Evolutionary conservation across 73 alveolate species (phyloP).

Genomic region (Tetrahymena malaccensis): DNA sequence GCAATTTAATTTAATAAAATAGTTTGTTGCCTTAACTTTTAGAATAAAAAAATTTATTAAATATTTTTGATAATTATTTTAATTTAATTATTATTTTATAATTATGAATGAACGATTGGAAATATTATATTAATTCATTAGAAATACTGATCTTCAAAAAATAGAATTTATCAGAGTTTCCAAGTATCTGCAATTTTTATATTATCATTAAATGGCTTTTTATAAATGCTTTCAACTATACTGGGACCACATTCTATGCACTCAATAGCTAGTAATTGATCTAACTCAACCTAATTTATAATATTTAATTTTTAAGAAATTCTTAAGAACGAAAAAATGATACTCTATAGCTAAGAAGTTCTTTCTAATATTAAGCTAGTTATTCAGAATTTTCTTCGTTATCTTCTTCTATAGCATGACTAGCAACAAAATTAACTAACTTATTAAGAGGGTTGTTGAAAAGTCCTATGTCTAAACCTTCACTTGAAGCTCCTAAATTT

Average conservation of each 20-base stretch:
- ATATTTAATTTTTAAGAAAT: background rate
- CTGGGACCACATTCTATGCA: background rate
- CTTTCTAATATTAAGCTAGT: background rate
- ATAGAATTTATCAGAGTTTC: background rate
- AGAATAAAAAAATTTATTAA: too few species aligned
- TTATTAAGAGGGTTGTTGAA: background rate
- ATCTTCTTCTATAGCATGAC: background rate
- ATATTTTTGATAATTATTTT: too few species aligned
- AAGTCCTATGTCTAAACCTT: background rate
- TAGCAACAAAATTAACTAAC: background rate
- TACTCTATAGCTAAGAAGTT: background rate
- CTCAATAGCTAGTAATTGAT: background rate
- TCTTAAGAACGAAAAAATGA: background rate
- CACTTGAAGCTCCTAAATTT: background rate
- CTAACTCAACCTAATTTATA: background rate
- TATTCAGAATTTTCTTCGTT: background rate
- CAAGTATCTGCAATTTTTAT: background rate
- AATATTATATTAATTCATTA: too few species aligned
- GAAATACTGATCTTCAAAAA: too few species aligned
- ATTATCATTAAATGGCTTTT: background rate
- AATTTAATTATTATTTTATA: too few species aligned
- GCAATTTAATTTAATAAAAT: too few species aligned
- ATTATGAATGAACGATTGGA: too few species aligned
- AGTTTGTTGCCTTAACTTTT: too few species aligned
- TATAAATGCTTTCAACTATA: background rate